Evolutionary conservation across 2,329 filamentous ascomycete genomes (phyloP).

Genomic region (Aureobasidium subglaciale): DNA sequence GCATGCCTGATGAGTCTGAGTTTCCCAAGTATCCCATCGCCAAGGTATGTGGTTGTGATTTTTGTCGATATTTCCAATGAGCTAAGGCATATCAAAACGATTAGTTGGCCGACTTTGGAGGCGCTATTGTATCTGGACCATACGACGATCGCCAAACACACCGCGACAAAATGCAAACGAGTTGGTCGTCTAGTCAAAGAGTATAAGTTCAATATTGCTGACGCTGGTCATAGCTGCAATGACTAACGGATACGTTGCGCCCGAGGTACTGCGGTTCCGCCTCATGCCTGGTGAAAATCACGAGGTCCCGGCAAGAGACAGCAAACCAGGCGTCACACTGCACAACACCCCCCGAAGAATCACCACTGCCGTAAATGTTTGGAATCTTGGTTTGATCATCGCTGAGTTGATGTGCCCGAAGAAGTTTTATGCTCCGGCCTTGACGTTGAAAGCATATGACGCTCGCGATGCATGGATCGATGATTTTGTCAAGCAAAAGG

Average conservation of each 20-base stretch:
- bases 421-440: background rate
- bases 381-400: background rate
- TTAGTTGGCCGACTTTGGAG: constrained; percentile 11
- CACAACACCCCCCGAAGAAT: background rate
- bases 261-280: background rate
- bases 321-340: background rate
- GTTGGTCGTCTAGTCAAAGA: background rate
- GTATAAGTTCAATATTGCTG: background rate
- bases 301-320: background rate
- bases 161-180: background rate
- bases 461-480: background rate
- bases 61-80: background rate
- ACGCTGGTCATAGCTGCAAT: background rate
- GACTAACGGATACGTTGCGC: background rate
- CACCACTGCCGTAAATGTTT: background rate
- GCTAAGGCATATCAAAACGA: background rate
- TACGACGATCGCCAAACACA: background rate
- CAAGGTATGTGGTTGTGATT: background rate
- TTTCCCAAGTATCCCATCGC: constrained; percentile 4
- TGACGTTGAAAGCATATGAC: background rate
- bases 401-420: background rate
- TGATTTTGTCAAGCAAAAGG: background rate
- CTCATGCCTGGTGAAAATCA: background rate
- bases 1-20: background rate
- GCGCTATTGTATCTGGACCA: background rate